Conservation (phyloP, 257 asterid species). For the Solanum bulbocastanum region DNA sequence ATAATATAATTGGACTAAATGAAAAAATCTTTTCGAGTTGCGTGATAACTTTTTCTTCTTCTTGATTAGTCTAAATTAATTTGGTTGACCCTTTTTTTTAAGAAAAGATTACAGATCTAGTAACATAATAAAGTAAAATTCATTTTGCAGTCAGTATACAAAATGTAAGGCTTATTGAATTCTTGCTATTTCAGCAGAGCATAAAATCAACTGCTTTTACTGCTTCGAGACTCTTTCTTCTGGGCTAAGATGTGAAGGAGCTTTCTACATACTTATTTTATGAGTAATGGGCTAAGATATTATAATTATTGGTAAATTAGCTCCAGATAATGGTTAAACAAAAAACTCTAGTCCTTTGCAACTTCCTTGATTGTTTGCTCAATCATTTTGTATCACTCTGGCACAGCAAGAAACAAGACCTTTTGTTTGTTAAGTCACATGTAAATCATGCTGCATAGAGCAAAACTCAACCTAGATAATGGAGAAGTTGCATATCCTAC, state of each 20-base stretch:
- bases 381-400: not conserved
- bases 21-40: not conserved
- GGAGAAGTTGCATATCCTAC: not conserved
- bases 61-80: not conserved
- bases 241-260: not conserved
- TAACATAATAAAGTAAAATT: not conserved
- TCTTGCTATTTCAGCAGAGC: not conserved
- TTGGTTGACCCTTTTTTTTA: not conserved
- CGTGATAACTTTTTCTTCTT: not conserved
- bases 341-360: not conserved
- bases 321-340: not conserved
- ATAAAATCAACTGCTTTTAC: not conserved
- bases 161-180: not conserved
- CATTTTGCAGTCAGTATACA: not conserved
- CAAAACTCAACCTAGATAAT: not conserved
- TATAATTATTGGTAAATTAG: not conserved
- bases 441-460: not conserved
- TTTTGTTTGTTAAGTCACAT: not conserved
- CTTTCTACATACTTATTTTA: not conserved
- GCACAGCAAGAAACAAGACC: not conserved
- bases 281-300: not conserved
- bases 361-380: not conserved
- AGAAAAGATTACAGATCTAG: not conserved
- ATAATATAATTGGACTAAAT: not conserved
- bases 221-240: not conserved